Base-by-base conservation (phyloP, 768 basidiomycete species). In the Xerocomus potaroensis region DNA sequence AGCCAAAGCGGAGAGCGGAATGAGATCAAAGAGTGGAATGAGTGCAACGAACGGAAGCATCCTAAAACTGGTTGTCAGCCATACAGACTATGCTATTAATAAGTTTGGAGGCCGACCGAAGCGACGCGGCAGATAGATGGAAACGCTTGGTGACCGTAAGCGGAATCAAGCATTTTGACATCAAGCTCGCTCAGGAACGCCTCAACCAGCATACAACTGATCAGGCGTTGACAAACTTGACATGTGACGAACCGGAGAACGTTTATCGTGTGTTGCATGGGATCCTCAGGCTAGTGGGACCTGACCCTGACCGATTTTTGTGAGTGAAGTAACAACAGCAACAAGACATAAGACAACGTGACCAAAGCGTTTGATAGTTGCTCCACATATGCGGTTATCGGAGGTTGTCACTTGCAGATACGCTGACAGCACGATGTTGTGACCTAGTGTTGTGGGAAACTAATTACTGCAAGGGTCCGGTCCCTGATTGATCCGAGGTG, bases 21-120 rank as follows among this genome's bases (percentile, higher is more conserved):
- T 6, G 21, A 61, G 26, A 23, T 40, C 35, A 54, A 51, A 32
- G 60, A 64, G 34, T n/a, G 57, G 43, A 43, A 51, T 6, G 16
- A 64, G 33, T 30, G 18, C 1, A 7, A 58, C 23, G 34, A 46
- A 19, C 18, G 40, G 9, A 23, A 52, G 14, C 53, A 56, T 60
- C 35, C n/a, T 15, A 12, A 2, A 44, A 36, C 30, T 18, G 31
- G 41, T 47, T 24, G 26, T 21, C 1, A 29, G 29, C 18, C 27
- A 27, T 21, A n/a, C n/a, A 9, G 9, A 23, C 14, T n/a, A n/a
- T n/a, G n/a, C n/a, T n/a, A n/a, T n/a, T n/a, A n/a, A n/a, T n/a
- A n/a, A n/a, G n/a, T n/a, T n/a, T n/a, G n/a, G n/a, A n/a, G n/a
- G n/a, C n/a, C n/a, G n/a, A n/a, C n/a, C n/a, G n/a, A n/a, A 5